These are phyloP conservation scores for Salix koriyanagi DNA, from an alignment of 345 rosid species.

Conservation along the genomic window DNA sequence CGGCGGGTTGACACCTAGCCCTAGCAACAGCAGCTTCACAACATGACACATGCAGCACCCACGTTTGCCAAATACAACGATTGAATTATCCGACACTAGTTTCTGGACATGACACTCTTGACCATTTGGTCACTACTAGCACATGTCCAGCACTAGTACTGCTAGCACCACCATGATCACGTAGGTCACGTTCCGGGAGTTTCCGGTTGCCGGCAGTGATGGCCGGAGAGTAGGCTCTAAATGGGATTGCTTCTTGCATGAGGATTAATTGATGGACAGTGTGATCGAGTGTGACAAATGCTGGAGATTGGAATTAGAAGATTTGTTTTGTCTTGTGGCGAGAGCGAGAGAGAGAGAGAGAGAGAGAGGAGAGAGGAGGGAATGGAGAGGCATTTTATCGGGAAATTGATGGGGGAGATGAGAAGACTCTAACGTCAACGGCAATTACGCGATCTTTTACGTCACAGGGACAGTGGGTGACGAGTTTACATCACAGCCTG, in stretches of 20 bases:
- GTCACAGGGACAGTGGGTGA: conserved; percentile 46
- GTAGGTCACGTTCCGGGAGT: conserved; percentile 4
- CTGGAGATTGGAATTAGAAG: not conserved
- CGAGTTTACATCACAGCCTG: conserved; percentile 39
- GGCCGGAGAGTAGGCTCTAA: conserved; percentile 20
- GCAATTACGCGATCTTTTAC: conserved; percentile 46
- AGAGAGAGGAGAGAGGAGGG: not conserved
- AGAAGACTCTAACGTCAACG: conserved; percentile 54
- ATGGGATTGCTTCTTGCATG: conserved; percentile 26
- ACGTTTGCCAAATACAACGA: conserved; percentile 52
- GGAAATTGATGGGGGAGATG: not conserved
- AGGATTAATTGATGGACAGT: not conserved
- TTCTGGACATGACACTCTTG: conserved; percentile 18
- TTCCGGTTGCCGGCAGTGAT: conserved; percentile 18
- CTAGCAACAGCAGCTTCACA: conserved; percentile 56
- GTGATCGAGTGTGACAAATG: not conserved
- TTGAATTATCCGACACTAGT: conserved; percentile 54
- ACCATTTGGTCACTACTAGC: not conserved
- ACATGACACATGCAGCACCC: conserved; percentile 83
- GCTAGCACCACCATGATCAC: not conserved
- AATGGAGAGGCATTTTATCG: not conserved
- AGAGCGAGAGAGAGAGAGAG: not conserved
- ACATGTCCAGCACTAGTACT: not conserved
- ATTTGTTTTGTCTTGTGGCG: not conserved
- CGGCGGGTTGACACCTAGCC: conserved; percentile 72